Base-by-base conservation (phyloP, 768 basidiomycete genomes). In the Collybiopsis confluens region DNA sequence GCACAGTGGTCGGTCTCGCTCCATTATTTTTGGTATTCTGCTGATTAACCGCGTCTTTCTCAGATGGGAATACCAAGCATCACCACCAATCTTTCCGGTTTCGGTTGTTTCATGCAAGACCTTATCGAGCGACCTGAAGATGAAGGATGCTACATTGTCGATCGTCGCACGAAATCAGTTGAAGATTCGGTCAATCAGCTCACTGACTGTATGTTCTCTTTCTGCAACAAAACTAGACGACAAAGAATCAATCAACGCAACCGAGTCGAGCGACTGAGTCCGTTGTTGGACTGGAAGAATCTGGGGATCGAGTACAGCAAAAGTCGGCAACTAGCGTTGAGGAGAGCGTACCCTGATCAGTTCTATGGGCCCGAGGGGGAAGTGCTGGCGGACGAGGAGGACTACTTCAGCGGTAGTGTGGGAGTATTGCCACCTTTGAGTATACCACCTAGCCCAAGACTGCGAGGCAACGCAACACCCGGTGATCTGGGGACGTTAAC, bases 201-300 rank as follows among this genome's bases (percentile, higher is more conserved):
- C 42, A 76, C 88, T 5, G 81, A 82, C 40, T 69, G 80, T 61
- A 86, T 95, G 83, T 85, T 85, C 70, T 64, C 70, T 4, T 95
- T 96, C 73, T 78, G 79, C 52, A 75, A 73, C 59, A 93, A 92
- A 77, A 87, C 93, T 3, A 80, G 97, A n/a, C 81, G 97, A 41
- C 97, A 98, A 69, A 82, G 97, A 45, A 98, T 98, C 70, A 98
- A 99, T 71, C 97, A 98, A 73, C 88, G 97, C 28, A 99, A 98
- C 73, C 85, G 97, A 40, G 96, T 98, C 51, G 97, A 99, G 67
- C 83, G 97, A 24, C 77, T 99, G 16, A 88, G 85, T 46, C 96
- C 96, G 15, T 70, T 99, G 54, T 76, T 99, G 56, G 97, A 99
- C 68, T 98, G 97, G 97, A 99, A 99, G 76, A 92, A 92, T 64